A percentile compares a stretch with the other conserved stretches of the same genome.
Conservation (phyloP, 345 rosid genomes). For the Corymbia maculata region DNA sequence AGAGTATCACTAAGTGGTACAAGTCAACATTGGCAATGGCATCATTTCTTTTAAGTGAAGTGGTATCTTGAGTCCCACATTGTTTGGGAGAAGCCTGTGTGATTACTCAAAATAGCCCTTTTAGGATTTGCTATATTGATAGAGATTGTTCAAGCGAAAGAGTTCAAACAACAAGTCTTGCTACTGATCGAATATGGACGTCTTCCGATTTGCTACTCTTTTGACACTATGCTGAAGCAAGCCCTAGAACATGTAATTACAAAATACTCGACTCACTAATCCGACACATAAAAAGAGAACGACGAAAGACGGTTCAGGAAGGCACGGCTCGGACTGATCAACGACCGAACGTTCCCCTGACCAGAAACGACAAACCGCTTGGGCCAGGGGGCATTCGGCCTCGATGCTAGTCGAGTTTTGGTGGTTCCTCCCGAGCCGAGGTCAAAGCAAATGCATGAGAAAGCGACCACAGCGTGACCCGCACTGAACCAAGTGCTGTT, state of each 20-base stretch:
- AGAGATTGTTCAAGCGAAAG: rapidly evolving
- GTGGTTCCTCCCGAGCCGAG: not conserved
- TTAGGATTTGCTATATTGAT: not conserved
- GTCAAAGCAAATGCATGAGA: not conserved
- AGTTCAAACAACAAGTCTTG: not conserved
- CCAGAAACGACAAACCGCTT: not conserved
- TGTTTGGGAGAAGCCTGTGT: no score
- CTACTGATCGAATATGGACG: not conserved
- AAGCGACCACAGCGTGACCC: not conserved
- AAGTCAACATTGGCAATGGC: not conserved
- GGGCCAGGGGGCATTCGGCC: not conserved
- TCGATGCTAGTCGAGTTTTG: not conserved
- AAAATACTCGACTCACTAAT: not conserved
- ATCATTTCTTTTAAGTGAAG: not conserved
- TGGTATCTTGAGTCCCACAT: no score
- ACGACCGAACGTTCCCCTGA: not conserved
- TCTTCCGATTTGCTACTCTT: not conserved
- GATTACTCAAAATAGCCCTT: no score
- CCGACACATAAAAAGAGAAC: not conserved
- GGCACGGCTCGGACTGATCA: not conserved
- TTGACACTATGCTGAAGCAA: not conserved
- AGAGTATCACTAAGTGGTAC: not conserved
- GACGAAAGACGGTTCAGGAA: not conserved
- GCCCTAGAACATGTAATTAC: not conserved
- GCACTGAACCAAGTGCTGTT: not conserved